Percentiles rank a stretch among this genome's conserved stretches.
Conservation (phyloP, 2,329 filamentous ascomycete species). For the Rhinocladiella similis region DNA sequence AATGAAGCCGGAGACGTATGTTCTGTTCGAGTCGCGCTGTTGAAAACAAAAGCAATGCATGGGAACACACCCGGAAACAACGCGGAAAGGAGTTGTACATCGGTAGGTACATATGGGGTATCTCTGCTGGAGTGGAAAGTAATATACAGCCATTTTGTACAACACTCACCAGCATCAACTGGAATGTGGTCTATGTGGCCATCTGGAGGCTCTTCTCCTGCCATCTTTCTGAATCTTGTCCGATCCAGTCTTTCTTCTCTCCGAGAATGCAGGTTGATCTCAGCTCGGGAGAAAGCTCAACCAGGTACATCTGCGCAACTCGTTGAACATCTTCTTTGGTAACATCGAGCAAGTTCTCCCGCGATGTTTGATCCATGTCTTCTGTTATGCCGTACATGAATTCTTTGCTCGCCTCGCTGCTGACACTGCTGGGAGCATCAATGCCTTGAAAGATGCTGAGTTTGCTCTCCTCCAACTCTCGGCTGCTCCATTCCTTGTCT, state of each 20-base stretch:
- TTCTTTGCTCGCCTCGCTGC: conserved; percentile 78
- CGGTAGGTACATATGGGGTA: conserved; percentile 15
- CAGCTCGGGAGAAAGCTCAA: conserved; percentile 62
- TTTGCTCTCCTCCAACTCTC: conserved; percentile 93
- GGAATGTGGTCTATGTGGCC: conserved; percentile 20
- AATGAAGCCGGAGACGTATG: conserved; percentile 48
- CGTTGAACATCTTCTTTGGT: conserved; percentile 75
- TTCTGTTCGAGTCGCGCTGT: conserved; percentile 56
- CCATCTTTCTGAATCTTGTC: conserved; percentile 22
- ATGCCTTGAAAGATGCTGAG: conserved; percentile 89
- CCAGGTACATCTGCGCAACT: conserved; percentile 79
- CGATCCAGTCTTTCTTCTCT: conserved; percentile 69
- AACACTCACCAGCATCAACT: conserved; percentile 1
- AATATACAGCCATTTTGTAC: conserved; percentile 16
- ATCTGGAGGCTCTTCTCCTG: conserved; percentile 25
- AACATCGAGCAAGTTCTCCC: conserved; percentile 85
- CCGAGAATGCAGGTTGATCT: conserved; percentile 73
- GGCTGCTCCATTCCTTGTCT: conserved; percentile 76
- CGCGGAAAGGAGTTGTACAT: conserved; percentile 18
- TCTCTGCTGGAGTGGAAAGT: conserved; percentile 25
- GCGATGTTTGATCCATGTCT: conserved; percentile 81
- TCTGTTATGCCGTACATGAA: conserved; percentile 85
- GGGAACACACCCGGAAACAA: conserved; percentile 3
- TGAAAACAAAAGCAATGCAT: conserved; percentile 4
- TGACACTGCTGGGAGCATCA: conserved; percentile 85